Conservation (phyloP, 1,284 basidiomycete genomes). For the Trichosporon sp. region DNA sequence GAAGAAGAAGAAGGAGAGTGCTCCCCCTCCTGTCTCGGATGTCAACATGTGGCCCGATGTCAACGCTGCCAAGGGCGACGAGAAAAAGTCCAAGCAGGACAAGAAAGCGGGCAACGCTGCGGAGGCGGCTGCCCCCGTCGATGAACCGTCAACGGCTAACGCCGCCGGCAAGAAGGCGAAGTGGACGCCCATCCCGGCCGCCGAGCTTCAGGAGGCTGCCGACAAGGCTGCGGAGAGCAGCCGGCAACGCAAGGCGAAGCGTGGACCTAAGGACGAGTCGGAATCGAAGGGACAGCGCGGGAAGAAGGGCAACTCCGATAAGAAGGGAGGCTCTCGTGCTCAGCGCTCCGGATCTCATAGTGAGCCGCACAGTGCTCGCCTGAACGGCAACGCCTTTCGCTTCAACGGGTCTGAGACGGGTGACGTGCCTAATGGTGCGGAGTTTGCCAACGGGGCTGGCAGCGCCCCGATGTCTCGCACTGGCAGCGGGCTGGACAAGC, state of each 20-base stretch:
- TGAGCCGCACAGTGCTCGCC: conserved; percentile 13
- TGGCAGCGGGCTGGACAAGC: conserved; percentile 35
- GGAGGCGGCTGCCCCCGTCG: conserved; percentile 32
- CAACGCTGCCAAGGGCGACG: conserved; percentile 37
- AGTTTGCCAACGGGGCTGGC: conserved; percentile 22
- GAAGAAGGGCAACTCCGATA: conserved; percentile 26
- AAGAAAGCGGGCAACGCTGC: conserved; percentile 29
- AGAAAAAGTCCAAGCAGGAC: conserved; percentile 41
- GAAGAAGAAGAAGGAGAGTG: conserved; percentile 30
- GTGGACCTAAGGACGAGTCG: conserved; percentile 25
- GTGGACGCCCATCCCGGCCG: conserved; percentile 56
- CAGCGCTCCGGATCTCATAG: conserved; percentile 29
- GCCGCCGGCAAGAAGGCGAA: conserved; percentile 49
- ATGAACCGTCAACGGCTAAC: conserved; percentile 26
- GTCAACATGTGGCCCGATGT: conserved; percentile 51
- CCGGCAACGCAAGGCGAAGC: conserved; percentile 37
- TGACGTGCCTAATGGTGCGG: conserved; percentile 21
- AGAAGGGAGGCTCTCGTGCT: conserved; percentile 21
- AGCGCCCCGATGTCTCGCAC: conserved; percentile 41
- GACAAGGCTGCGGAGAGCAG: conserved; percentile 50
- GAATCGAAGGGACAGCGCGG: conserved; percentile 24
- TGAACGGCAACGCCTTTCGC: conserved; percentile 28
- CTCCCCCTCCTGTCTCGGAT: conserved; percentile 39
- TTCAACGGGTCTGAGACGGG: conserved; percentile 28
- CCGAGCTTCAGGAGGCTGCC: conserved; percentile 55